Base-by-base conservation (phyloP, 768 basidiomycete species). In the Termitomyces sp. region DNA sequence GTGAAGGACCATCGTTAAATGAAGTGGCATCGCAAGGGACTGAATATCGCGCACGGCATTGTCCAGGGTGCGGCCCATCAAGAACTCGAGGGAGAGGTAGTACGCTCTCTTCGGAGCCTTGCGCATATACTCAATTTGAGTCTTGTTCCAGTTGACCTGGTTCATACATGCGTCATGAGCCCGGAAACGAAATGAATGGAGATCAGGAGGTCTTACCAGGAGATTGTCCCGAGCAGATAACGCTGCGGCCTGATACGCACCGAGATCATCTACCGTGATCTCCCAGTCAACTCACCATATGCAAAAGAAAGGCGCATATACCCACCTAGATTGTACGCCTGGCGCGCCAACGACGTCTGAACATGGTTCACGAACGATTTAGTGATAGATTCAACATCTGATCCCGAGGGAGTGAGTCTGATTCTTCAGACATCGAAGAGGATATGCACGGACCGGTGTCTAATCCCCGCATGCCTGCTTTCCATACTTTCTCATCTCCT, bases 1-100 rank as follows among this genome's bases (percentile, higher is more conserved):
- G 25, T n/a, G 34, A 52, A 45, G 29, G 40, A 7, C 14, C 14
- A 60, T 29, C 31, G 2, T 14, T 31, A 20, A 25, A 43, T 71
- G 67, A 53, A 4, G 55, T 74, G 40, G 76, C 69, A 81, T 68
- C 67, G 81, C 83, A 68, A 29, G 40, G 82, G 65, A 85, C 78
- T 43, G 82, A 59, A 86, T 76, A 38, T 71, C 59, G 66, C 71
- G n/a, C 67, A 80, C 82, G 12, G 83, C 83, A 63, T 88, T 88
- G 63, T 91, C 88, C 55, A 91, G 81, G 3, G 88, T 89, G 34
- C 90, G 83, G 48, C 91, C 87, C 88, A 92, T 91, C 67, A 95
- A 76, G 75, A 94, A 97, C 75, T 97, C 96, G 57, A 98, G 85
- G 46, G 94, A 96, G 62, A 98, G 85, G 74, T 98, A 99, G 79